A percentile compares a stretch with the other conserved stretches of the same genome.
phyloP scores from a whole-genome alignment of 768 basidiomycete genomes.

The Termitomyces sp. region DNA sequence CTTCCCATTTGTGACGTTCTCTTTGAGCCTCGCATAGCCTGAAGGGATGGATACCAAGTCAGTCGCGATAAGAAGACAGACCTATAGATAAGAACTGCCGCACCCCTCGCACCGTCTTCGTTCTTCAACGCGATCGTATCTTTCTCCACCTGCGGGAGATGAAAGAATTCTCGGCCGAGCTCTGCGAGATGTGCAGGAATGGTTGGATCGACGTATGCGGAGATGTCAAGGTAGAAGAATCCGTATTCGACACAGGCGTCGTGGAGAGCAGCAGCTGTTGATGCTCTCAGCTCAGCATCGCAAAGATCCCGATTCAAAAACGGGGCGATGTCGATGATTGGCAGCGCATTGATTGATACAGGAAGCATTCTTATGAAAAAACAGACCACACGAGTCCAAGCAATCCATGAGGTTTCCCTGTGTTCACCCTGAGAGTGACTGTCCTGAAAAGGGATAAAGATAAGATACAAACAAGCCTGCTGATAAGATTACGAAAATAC shows the following conservation, averaged over 20 bases:
- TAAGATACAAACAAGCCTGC: slow-evolving; percentile 11
- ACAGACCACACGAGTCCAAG: neutral
- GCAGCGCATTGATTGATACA: slow-evolving; percentile 34
- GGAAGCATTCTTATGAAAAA: slow-evolving; percentile 2
- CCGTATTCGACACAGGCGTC: slow-evolving; percentile 74
- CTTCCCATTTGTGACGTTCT: slow-evolving; percentile 85
- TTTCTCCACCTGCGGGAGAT: slow-evolving; percentile 71
- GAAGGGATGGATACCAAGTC: neutral
- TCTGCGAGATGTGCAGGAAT: slow-evolving; percentile 64
- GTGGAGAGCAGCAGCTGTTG: slow-evolving; percentile 59
- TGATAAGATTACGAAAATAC: slow-evolving; percentile 18
- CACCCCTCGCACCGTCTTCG: slow-evolving; percentile 78
- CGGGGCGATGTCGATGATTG: slow-evolving; percentile 71
- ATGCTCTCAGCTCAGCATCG: slow-evolving; percentile 34
- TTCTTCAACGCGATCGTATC: slow-evolving; percentile 64
- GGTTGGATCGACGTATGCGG: slow-evolving; percentile 46
- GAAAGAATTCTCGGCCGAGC: slow-evolving; percentile 73
- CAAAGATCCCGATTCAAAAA: slow-evolving; percentile 41
- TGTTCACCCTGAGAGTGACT: neutral
- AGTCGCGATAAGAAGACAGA: neutral
- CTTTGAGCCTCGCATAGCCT: slow-evolving; percentile 80
- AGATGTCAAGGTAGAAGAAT: slow-evolving; percentile 86
- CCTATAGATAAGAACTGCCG: neutral
- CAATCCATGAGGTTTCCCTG: neutral
- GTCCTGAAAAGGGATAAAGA: slow-evolving; percentile 2